Evolutionary conservation across 441 rosid genomes (phyloP).

Genomic region (Eruca vesicaria): DNA sequence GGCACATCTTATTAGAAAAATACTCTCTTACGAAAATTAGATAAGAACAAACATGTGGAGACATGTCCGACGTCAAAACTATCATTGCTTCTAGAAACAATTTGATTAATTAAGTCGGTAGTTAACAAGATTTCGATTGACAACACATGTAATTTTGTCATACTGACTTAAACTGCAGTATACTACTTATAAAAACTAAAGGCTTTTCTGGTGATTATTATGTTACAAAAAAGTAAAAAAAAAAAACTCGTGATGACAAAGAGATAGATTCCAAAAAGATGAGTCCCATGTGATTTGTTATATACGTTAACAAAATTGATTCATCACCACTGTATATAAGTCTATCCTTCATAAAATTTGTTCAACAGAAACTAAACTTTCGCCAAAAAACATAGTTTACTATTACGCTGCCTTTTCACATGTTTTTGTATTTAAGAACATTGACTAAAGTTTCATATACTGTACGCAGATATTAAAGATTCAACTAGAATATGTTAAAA

Average conservation of each 20-base stretch:
- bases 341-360: not conserved
- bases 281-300: not conserved
- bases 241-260: too few relatives aligned
- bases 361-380: not conserved
- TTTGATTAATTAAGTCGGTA: not conserved
- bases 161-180: not conserved
- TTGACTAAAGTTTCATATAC: not conserved
- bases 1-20: constrained; percentile 16
- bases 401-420: not conserved
- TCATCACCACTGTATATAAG: too few relatives aligned
- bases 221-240: too few relatives aligned
- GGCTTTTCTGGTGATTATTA: not conserved
- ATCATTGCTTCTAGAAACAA: constrained; percentile 19
- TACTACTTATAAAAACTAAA: not conserved
- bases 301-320: not conserved
- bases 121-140: not conserved
- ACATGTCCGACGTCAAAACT: constrained; percentile 6
- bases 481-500: not conserved
- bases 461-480: not conserved
- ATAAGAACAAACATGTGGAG: constrained; percentile 28
- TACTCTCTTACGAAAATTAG: not conserved
- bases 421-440: not conserved
- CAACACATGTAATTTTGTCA: not conserved
- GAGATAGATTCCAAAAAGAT: not conserved
- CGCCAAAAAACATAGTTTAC: not conserved